Evolutionary conservation across 371 early-diverging fungal genomes (phyloP), one percentile per base, ranked within the genome.

Genomic region (Mucor indicus): DNA sequence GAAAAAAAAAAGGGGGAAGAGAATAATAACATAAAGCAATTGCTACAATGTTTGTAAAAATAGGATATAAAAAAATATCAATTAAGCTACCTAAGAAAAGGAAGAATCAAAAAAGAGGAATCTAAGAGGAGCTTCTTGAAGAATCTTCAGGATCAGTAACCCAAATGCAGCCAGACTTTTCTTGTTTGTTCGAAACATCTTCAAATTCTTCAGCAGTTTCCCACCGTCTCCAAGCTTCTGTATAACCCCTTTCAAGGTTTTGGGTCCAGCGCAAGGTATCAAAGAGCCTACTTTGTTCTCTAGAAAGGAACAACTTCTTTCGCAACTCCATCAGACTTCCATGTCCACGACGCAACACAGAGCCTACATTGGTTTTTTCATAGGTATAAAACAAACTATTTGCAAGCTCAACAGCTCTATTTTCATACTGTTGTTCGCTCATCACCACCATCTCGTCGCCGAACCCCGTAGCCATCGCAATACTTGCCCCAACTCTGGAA

Each of bases 221-320:
- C 89, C 89, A 91, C 24, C 89, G 81, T 27, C 74, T 72, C 91
- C 90, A 90, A 16, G 89, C 89, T 59, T 87, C 87, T 13, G 54
- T 36, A 35, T 80, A 76, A 0, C 87, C 91, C 22, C 71, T 69
- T 72, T 94, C 94, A 36, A 95, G 66, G 56, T 89, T 85, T n/a
- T 81, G 71, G 2, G 92, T 92, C 93, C 92, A 93, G n/a, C 87
- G 76, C 36, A 65, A 60, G 8, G 96, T 93, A 62, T 95, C 93
- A 67, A 93, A 95, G 32, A 95, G 63, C 2, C 87, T 80, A 29
- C 82, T 86, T 8, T 55, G 55, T 37, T 93, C 93, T 9, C 94
- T 78, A 11, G 75, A 72, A 51, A 88, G 61, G 67, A 90, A 95
- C 38, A 95, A 62, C 20, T 81, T 74, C 36, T 80, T 73, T 22